Percentiles rank a stretch among this genome's conserved stretches.
Conservation (phyloP, 208 protist genomes). For the Cochliopodium minus region DNA sequence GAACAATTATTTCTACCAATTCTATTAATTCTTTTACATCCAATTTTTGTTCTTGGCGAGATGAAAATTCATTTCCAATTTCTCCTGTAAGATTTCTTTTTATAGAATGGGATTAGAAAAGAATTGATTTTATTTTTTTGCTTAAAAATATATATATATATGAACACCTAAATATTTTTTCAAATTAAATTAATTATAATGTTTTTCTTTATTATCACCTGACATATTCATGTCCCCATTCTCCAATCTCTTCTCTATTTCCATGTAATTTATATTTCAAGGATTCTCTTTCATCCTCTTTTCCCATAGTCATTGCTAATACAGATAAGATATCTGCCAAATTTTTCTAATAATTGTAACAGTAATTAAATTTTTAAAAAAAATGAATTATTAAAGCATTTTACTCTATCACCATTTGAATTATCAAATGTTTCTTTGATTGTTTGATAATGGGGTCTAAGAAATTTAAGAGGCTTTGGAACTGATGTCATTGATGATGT, state of each 20-base stretch:
- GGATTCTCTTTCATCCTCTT: constrained; percentile 36
- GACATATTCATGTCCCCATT: constrained; percentile 98
- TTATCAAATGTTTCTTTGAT: constrained; percentile 63
- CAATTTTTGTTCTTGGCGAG: constrained; percentile 28
- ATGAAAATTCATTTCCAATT: constrained; percentile 72
- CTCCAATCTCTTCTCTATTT: constrained; percentile 63
- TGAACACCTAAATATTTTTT: too few relatives aligned
- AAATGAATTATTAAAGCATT: background rate
- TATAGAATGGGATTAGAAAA: constrained; percentile 1
- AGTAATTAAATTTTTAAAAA: constrained; percentile 2
- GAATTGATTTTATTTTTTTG: constrained; percentile 15
- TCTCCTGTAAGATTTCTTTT: constrained; percentile 71
- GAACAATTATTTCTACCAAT: constrained; percentile 75
- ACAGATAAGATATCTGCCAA: constrained; percentile 92
- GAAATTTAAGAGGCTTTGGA: constrained; percentile 97
- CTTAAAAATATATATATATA: background rate
- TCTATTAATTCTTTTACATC: constrained; percentile 50
- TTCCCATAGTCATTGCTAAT: constrained; percentile 82
- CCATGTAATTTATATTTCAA: constrained; percentile 82
- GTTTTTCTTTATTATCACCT: too few relatives aligned
- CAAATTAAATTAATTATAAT: too few relatives aligned
- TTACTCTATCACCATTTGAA: background rate
- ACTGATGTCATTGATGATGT: constrained; percentile 94
- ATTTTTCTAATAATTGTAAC: constrained; percentile 31
- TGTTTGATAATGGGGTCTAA: constrained; percentile 71